Percentiles rank a stretch among this genome's conserved stretches.
These are phyloP conservation scores for Prunus persica DNA, from an alignment of 306 rosid genomes.

Conservation along the genomic window Prunus_persica_NCBIv2 NC_034014.1:29524001-29524500, in stretches of 20 bases:
- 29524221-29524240: constrained; percentile 10
- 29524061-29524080: no score
- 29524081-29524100: no score
- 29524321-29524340: background rate
- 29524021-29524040: background rate
- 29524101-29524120: no score
- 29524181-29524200: constrained; percentile 56
- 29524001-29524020: background rate
- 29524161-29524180: constrained; percentile 61
- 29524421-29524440: background rate
- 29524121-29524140: background rate
- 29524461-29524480: no score
- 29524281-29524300: background rate
- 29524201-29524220: constrained; percentile 42
- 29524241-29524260: background rate
- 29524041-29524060: no score
- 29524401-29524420: background rate
- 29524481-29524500: constrained; percentile 3
- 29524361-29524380: background rate
- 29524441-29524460: no score
- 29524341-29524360: background rate
- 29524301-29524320: background rate
- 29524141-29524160: constrained; percentile 58
- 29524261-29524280: background rate
- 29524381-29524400: background rate